These are phyloP conservation scores for Trichoderma simmonsii DNA, from an alignment of 2,329 filamentous ascomycete species.

Conservation along the genomic window DNA sequence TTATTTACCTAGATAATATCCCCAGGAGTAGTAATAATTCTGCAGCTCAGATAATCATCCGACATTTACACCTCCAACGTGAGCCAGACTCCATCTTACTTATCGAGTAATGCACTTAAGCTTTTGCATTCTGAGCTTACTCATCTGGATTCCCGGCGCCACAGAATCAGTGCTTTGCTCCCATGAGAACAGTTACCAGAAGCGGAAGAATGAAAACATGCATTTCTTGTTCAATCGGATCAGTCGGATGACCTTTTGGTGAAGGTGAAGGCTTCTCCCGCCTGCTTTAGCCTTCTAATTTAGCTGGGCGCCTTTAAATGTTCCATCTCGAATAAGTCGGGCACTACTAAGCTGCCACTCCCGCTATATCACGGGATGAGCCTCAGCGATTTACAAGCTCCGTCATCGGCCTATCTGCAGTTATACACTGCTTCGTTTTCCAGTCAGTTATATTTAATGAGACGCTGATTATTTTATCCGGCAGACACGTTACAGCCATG, in stretches of 20 bases:
- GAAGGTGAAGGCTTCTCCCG: background rate
- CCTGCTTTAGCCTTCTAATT: background rate
- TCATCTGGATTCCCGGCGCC: background rate
- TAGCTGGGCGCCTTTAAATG: background rate
- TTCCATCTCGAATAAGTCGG: background rate
- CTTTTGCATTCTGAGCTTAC: constrained; percentile 9
- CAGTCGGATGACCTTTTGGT: background rate
- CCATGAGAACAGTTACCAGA: background rate
- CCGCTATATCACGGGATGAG: background rate
- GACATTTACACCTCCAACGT: background rate
- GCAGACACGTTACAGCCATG: background rate
- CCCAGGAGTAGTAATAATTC: background rate
- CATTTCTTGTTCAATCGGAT: background rate
- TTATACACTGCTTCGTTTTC: background rate
- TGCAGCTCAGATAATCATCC: background rate
- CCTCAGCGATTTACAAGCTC: background rate
- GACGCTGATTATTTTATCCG: background rate
- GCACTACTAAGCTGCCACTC: background rate
- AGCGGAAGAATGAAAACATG: background rate
- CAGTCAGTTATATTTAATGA: background rate
- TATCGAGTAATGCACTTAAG: background rate
- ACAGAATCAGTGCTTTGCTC: background rate
- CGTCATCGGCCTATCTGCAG: background rate
- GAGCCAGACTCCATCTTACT: background rate
- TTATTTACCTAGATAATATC: too few relatives aligned